Percentiles rank a stretch among this genome's conserved stretches.
phyloP scores from a whole-genome alignment of 352 stramenopile genomes.

The Aphanomyces stellatus region DNA sequence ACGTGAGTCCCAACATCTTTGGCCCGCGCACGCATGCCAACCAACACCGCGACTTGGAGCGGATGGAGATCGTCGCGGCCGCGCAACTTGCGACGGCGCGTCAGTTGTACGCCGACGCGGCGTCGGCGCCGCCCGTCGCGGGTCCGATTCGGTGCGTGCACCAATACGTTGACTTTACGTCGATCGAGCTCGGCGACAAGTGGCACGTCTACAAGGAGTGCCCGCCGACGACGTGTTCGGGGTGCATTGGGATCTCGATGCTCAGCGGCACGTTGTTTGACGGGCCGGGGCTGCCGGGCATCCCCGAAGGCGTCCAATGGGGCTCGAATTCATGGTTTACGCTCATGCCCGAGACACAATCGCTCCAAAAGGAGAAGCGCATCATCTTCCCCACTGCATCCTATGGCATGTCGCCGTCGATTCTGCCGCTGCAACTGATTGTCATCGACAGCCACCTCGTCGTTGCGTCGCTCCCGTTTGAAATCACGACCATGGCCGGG shows the following conservation, averaged over 20 bases:
- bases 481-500: constrained; percentile 79
- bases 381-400: constrained; percentile 70
- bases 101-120: constrained; percentile 45
- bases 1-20: constrained; percentile 90
- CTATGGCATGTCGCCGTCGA: constrained; percentile 57
- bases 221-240: constrained; percentile 51
- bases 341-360: constrained; percentile 61
- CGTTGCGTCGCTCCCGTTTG: constrained; percentile 69
- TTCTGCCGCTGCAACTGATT: constrained; percentile 69
- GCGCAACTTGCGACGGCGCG: constrained; percentile 57
- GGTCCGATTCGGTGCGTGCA: constrained; percentile 40
- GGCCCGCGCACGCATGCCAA: constrained; percentile 51
- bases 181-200: constrained; percentile 43
- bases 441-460: constrained; percentile 43
- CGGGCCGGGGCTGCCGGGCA: constrained; percentile 41
- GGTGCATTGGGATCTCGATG: constrained; percentile 79
- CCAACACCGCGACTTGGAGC: constrained; percentile 69
- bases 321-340: constrained; percentile 60
- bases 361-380: constrained; percentile 66
- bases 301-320: constrained; percentile 67
- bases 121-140: constrained; percentile 28
- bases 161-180: constrained; percentile 72
- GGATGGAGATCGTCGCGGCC: constrained; percentile 69
- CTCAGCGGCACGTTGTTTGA: constrained; percentile 73
- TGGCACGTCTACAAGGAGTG: constrained; percentile 70